Evolutionary conservation across 2,329 filamentous ascomycete genomes (phyloP).

Genomic region (Bimuria novae-zelandiae): DNA sequence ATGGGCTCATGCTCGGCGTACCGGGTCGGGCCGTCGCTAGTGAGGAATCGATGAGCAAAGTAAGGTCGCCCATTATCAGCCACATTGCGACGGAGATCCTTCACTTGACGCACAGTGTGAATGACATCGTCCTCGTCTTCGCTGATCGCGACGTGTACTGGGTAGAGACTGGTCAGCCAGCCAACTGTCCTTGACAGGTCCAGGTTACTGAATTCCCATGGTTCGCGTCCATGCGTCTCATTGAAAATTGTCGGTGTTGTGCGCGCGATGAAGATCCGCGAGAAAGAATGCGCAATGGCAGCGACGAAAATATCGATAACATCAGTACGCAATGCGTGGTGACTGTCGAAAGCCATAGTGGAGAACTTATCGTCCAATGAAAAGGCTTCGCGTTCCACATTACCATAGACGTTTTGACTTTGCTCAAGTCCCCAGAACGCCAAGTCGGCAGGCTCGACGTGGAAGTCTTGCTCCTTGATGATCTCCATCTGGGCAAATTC

Average conservation of each 20-base stretch:
- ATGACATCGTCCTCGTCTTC: conserved; percentile 56
- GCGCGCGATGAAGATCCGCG: conserved; percentile 60
- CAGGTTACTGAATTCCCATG: conserved; percentile 50
- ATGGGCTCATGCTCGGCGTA: conserved; percentile 54
- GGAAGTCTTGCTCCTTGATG: conserved; percentile 16
- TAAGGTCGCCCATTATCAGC: conserved; percentile 54
- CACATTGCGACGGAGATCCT: conserved; percentile 56
- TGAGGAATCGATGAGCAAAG: conserved; percentile 48
- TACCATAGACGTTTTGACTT: conserved; percentile 34
- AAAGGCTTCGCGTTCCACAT: conserved; percentile 37
- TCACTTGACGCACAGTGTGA: conserved; percentile 57
- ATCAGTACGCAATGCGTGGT: conserved; percentile 57
- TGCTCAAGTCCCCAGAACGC: conserved; percentile 39
- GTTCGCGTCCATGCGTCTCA: conserved; percentile 46
- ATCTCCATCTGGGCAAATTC: conserved; percentile 13
- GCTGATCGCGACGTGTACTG: conserved; percentile 51
- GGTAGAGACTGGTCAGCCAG: conserved; percentile 64
- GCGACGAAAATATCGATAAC: conserved; percentile 60
- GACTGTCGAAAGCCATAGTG: conserved; percentile 26
- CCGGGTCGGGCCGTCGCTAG: conserved; percentile 28
- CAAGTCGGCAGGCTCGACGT: conserved; percentile 26
- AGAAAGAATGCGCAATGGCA: conserved; percentile 60
- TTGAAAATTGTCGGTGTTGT: conserved; percentile 55
- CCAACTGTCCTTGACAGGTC: conserved; percentile 63
- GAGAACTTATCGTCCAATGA: conserved; percentile 24